phyloP scores from a whole-genome alignment of 2,329 filamentous ascomycete species.

The Colletotrichum sp. region DNA sequence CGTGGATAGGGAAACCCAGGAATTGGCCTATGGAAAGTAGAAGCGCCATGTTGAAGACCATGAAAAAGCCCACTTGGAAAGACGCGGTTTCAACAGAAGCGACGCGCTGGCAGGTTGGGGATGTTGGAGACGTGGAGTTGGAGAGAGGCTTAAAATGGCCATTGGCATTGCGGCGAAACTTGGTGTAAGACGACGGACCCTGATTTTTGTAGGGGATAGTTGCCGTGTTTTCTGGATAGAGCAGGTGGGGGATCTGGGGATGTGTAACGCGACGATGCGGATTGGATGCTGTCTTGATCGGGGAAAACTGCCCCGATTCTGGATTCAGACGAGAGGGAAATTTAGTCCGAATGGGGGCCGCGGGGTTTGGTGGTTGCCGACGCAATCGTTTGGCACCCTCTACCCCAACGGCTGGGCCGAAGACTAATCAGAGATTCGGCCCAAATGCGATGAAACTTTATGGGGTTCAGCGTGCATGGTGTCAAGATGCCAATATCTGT shows the following conservation, averaged over 20 bases:
- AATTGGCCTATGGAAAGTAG: background rate
- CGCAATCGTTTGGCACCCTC: background rate
- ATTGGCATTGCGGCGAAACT: background rate
- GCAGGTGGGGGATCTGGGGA: background rate
- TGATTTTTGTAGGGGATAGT: background rate
- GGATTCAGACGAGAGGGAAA: background rate
- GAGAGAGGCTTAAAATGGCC: background rate
- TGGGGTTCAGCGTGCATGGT: background rate
- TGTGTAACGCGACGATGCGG: background rate
- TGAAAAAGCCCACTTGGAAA: background rate
- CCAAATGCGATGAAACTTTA: background rate
- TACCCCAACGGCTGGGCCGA: background rate
- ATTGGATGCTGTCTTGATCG: background rate
- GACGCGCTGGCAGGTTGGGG: background rate
- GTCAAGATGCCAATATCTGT: background rate
- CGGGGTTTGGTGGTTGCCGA: background rate
- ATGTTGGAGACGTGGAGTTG: conserved; percentile 1
- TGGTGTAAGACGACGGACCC: background rate
- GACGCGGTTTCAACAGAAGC: background rate
- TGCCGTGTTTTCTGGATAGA: background rate
- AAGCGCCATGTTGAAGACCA: background rate
- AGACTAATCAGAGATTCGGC: background rate
- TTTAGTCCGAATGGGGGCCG: background rate
- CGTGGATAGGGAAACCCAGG: background rate
- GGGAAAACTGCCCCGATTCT: background rate